Evolutionary conservation across 1,139 yeast genomes (phyloP), one percentile per base, ranked within the genome.

Genomic region (Nakaseomyces glabratus): DNA sequence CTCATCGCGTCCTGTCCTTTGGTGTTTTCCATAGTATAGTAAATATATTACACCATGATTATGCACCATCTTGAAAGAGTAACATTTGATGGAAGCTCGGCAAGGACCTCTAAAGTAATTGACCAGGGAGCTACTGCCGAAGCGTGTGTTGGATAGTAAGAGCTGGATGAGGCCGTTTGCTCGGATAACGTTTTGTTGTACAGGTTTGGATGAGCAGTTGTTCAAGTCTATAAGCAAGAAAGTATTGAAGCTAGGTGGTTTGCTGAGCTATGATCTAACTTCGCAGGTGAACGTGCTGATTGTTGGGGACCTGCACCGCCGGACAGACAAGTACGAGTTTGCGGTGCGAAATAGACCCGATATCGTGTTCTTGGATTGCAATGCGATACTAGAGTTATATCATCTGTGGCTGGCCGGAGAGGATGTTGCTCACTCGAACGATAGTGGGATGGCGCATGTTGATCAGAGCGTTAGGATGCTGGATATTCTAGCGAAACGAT

Each of bases 181-280:
- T 20, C 52, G 53, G 18, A 47, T 55, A 7, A 44, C 48, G 12
- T 55, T 55, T 32, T 53, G 58, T 35, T 53, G 55, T 12, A 52
- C 60, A 6, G 57, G 51, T 17, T 35, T 55, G 19, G 43, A 44
- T 34, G 54, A 47, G 18, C 44, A 41, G 7, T 21, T 39, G 6
- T 37, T 45, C 7, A 47, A 45, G 16, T 21, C 35, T 6, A 31
- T 51, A 8, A 40, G 48, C 4, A 46, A 47, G 35, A 48, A 43
- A 34, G 46, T 55, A 18, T 32, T 47, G 6, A 53, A 53, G 39
- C 41, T 56, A n/a, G 60, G 60, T 23, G 60, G 60, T 10, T 35
- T 37, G 14, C 48, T 38, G 23, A 45, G 52, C 13, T 47, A 44
- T 15, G 55, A 56, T 35, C 36, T 56, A 24, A 51, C 57, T 5